A percentile compares a stretch with the other conserved stretches of the same genome.
Conservation (phyloP, 768 basidiomycete species). For the Gloeophyllum trabeum region DNA sequence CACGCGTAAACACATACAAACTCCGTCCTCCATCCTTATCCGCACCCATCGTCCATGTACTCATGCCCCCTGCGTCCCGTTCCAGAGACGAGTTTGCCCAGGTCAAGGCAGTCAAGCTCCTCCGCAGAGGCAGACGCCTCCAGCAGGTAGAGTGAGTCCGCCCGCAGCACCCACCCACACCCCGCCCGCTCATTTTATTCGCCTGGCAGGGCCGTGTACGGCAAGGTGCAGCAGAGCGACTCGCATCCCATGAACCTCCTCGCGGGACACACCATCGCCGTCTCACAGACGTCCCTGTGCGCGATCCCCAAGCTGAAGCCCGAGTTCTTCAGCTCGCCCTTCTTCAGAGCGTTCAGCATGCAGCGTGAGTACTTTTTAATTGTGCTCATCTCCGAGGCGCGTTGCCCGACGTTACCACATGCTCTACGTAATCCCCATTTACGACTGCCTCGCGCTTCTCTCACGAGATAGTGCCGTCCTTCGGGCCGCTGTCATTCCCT, state of each 20-base stretch:
- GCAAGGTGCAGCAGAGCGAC: slow-evolving; percentile 40
- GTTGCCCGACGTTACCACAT: no score
- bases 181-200: background rate
- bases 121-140: slow-evolving; percentile 66
- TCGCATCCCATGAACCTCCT: slow-evolving; percentile 1
- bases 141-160: slow-evolving; percentile 73
- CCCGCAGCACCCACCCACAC: background rate
- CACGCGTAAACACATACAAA: slow-evolving; percentile 1
- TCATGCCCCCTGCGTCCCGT: background rate
- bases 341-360: slow-evolving; percentile 75
- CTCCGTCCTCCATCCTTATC: slow-evolving; percentile 1
- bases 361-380: slow-evolving; percentile 58
- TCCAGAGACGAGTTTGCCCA: slow-evolving; percentile 85
- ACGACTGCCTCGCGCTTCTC: no score
- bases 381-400: no score
- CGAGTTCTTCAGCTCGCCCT: slow-evolving; percentile 77
- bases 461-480: no score
- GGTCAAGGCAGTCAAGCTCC: slow-evolving; percentile 80
- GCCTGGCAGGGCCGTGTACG: slow-evolving; percentile 58
- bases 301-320: slow-evolving; percentile 62
- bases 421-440: no score
- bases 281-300: slow-evolving; percentile 25
- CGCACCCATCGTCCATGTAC: slow-evolving; percentile 3
- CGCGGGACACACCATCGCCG: slow-evolving; percentile 6
- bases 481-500: no score